A percentile compares a stretch with the other conserved stretches of the same genome.
Evolutionary conservation across 805 yeast genomes (phyloP).

Genomic region (Sugiyamaella boreocaroliniensis): DNA sequence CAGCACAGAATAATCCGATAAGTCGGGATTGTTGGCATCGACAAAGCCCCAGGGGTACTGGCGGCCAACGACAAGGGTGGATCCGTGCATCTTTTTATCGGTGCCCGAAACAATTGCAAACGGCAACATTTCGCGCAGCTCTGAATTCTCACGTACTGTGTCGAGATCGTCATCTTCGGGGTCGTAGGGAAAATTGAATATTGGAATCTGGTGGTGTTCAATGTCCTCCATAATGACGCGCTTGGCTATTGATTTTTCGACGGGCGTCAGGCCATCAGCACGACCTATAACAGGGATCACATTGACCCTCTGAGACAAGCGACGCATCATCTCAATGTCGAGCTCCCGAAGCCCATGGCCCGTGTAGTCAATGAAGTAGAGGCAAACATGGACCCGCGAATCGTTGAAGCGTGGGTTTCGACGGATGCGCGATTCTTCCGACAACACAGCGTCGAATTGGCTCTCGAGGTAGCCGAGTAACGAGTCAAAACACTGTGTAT

Average conservation of each 20-base stretch:
- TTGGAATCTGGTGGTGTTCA: constrained; percentile 49
- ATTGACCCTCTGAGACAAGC: constrained; percentile 66
- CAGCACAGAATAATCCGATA: constrained; percentile 35
- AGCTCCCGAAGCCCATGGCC: constrained; percentile 54
- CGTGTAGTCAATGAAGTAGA: constrained; percentile 67
- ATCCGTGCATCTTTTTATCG: constrained; percentile 18
- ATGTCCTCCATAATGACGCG: constrained; percentile 50
- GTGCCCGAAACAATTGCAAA: constrained; percentile 44
- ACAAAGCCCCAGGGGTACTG: constrained; percentile 58
- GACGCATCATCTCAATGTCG: constrained; percentile 66
- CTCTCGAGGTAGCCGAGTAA: constrained; percentile 57
- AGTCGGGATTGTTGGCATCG: constrained; percentile 33
- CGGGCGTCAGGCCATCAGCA: constrained; percentile 68
- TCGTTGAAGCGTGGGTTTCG: constrained; percentile 68
- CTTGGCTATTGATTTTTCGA: constrained; percentile 53
- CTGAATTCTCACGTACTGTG: constrained; percentile 29
- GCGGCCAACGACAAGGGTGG: constrained; percentile 40
- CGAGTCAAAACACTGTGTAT: constrained; percentile 42
- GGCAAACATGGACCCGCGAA: constrained; percentile 67
- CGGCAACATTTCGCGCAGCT: constrained; percentile 45
- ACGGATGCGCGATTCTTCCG: constrained; percentile 67
- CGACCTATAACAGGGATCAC: constrained; percentile 77
- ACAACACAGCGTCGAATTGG: constrained; percentile 65
- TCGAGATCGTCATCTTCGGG: constrained; percentile 46
- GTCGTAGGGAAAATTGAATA: constrained; percentile 69